Evolutionary conservation across 2,329 filamentous ascomycete species (phyloP).

Genomic region (Ophiostoma triangulosporum): DNA sequence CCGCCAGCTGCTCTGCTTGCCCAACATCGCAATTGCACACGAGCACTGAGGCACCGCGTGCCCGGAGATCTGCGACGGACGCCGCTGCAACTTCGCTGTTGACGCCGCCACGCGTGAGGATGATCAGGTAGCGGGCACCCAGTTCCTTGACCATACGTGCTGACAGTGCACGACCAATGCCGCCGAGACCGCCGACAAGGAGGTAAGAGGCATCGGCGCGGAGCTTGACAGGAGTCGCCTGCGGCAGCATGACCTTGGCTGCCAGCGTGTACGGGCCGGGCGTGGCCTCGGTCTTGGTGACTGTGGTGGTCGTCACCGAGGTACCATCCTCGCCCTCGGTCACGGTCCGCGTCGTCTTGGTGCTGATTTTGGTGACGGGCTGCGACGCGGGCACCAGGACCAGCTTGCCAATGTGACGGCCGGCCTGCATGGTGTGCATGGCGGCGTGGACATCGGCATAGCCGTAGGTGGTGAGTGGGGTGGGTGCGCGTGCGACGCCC

Average conservation of each 20-base stretch:
- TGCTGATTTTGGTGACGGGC: slow-evolving; percentile 1
- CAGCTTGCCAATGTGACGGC: slow-evolving; percentile 26
- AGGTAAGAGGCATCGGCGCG: slow-evolving; percentile 15
- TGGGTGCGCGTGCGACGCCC: slow-evolving; percentile 3
- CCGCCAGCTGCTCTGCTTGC: slow-evolving; percentile 8
- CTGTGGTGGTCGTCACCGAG: background rate
- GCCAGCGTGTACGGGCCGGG: background rate
- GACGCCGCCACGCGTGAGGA: slow-evolving; percentile 11
- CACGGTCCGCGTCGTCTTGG: background rate
- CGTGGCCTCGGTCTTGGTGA: background rate
- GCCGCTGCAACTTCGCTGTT: slow-evolving; percentile 5
- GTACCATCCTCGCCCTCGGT: background rate
- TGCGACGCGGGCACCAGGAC: slow-evolving; percentile 11
- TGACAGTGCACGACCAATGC: slow-evolving; percentile 17
- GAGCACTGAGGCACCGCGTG: slow-evolving; percentile 5
- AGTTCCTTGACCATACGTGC: slow-evolving; percentile 15
- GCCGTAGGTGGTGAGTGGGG: slow-evolving; percentile 8
- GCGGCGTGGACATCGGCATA: slow-evolving; percentile 22
- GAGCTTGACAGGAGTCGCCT: slow-evolving; percentile 1
- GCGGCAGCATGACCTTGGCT: slow-evolving; percentile 9
- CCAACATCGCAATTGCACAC: slow-evolving; percentile 12
- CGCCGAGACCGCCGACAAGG: slow-evolving; percentile 19
- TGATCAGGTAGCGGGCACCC: slow-evolving; percentile 12
- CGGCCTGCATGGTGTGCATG: slow-evolving; percentile 29
- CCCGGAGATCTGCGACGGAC: slow-evolving; percentile 5